Conservation (phyloP, 1,284 basidiomycete genomes). For the Apiotrichum porosum region DNA sequence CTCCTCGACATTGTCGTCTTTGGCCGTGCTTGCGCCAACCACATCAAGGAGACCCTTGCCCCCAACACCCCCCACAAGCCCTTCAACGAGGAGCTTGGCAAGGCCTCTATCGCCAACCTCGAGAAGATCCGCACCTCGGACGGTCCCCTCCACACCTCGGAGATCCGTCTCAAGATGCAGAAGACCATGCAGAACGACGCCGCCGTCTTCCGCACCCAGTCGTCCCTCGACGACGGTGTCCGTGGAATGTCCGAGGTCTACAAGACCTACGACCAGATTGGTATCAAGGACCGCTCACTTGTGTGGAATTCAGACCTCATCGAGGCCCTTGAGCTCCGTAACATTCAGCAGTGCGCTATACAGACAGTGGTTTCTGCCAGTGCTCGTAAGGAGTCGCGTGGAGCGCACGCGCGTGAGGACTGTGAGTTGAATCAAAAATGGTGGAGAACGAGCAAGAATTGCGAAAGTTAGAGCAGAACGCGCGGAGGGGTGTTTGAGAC, state of each 20-base stretch:
- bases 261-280: slow-evolving; percentile 81
- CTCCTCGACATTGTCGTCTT: slow-evolving; percentile 99
- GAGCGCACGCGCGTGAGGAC: slow-evolving; percentile 79
- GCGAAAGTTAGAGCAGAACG: too few species aligned
- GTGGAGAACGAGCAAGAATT: too few species aligned
- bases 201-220: slow-evolving; percentile 88
- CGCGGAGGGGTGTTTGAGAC: too few species aligned
- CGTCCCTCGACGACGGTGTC: slow-evolving; percentile 87
- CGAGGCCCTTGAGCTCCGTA: slow-evolving; percentile 95
- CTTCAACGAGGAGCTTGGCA: slow-evolving; percentile 82
- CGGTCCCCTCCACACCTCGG: slow-evolving; percentile 79
- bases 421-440: too few species aligned
- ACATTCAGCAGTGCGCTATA: slow-evolving; percentile 88
- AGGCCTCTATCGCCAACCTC: slow-evolving; percentile 79
- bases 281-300: slow-evolving; percentile 96
- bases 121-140: slow-evolving; percentile 81
- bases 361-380: slow-evolving; percentile 95
- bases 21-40: slow-evolving; percentile 96
- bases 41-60: slow-evolving; percentile 86
- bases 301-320: slow-evolving; percentile 99
- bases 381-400: slow-evolving; percentile 93
- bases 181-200: slow-evolving; percentile 97
- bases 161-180: slow-evolving; percentile 93
- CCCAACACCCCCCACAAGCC: slow-evolving; percentile 89
- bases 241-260: slow-evolving; percentile 79